Evolutionary conservation across 352 stramenopile species (phyloP), one percentile per base, ranked within the genome.

Genomic region (Phytophthora ramorum): DNA sequence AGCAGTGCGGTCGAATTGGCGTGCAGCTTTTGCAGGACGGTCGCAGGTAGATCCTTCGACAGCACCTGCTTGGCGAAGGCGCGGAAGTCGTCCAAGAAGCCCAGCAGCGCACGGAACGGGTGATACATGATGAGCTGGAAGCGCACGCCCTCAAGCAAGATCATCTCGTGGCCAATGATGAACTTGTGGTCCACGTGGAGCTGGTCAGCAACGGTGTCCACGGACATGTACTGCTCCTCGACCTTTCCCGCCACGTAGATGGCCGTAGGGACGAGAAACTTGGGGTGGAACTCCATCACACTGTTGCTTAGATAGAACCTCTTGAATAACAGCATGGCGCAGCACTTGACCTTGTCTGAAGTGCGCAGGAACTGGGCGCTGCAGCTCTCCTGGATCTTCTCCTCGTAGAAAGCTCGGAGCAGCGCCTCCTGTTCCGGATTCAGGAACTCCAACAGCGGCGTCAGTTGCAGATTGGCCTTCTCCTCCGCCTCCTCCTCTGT

Each of bases 121-220:
- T 96, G 86, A 56, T 95, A 96, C 83, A 96, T 93, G 63, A 95
- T 92, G 4, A 97, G 75, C 65, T 97, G 87, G 59, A 97, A 97
- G 44, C 88, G 87, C 49, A 95, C 85, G 4, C 90, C 89, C 50
- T 95, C 87, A 3, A 97, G 75, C 41, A 97, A 76, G 7, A 90
- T 66, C 85, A 97, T 97, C 66, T 97, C 90, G 44, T 95, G 84
- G 3, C 80, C 85, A 51, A 96, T 93, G 19, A 97, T 87, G 64
- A 91, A 82, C 66, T 92, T 91, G 63, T 93, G 86, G 65, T 95
- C 86, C 44, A 94, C 80, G 34, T 85, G 66, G n/a, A 95, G 76
- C 61, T 95, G 83, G 64, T 94, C 78, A 1, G 85, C 87, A 44
- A 96, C 81, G 43, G 79, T 94, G 43, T 96, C 88, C 38, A 95